These are phyloP conservation scores for Nitzschia sp. DNA, from an alignment of 108 stramenopile genomes.

Conservation along the genomic window DNA sequence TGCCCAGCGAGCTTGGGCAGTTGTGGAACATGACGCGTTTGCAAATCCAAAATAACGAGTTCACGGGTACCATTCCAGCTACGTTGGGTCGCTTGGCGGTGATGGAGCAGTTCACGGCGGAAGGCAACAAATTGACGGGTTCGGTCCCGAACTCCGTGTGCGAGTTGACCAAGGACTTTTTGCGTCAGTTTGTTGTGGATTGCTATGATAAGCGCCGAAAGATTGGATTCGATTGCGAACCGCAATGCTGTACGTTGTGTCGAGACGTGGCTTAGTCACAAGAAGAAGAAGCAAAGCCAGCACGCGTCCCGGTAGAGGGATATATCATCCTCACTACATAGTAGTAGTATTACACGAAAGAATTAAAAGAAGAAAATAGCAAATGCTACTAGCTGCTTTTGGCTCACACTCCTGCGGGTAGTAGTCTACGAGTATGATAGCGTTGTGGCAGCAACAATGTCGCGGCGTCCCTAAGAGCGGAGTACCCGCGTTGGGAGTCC, in stretches of 20 bases:
- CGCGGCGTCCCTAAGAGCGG: too few relatives aligned
- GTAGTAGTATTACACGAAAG: too few relatives aligned
- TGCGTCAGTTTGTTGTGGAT: slow-evolving; percentile 42
- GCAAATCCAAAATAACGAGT: slow-evolving; percentile 21
- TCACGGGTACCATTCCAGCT: slow-evolving; percentile 35
- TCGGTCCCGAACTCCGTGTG: slow-evolving; percentile 43
- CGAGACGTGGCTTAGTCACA: slow-evolving; percentile 14
- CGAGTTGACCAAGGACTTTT: slow-evolving; percentile 24
- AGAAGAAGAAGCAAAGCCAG: not conserved
- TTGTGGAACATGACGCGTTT: slow-evolving; percentile 47
- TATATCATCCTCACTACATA: not conserved
- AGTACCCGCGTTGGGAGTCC: too few relatives aligned
- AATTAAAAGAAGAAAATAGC: too few relatives aligned
- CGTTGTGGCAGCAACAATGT: too few relatives aligned
- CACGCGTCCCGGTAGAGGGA: not conserved
- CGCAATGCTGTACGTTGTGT: slow-evolving; percentile 48
- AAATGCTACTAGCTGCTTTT: too few relatives aligned
- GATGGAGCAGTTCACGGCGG: slow-evolving; percentile 48
- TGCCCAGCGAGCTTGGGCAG: slow-evolving; percentile 45
- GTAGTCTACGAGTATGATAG: too few relatives aligned
- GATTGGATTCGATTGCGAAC: slow-evolving; percentile 39
- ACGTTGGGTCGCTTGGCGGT: slow-evolving; percentile 32
- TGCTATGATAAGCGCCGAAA: slow-evolving; percentile 22
- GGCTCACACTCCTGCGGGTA: too few relatives aligned
- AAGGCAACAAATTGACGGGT: slow-evolving; percentile 54